Evolutionary conservation across 2,329 filamentous ascomycete genomes (phyloP), one percentile per base, ranked within the genome.

Genomic region (Dactylellina leptospora): DNA sequence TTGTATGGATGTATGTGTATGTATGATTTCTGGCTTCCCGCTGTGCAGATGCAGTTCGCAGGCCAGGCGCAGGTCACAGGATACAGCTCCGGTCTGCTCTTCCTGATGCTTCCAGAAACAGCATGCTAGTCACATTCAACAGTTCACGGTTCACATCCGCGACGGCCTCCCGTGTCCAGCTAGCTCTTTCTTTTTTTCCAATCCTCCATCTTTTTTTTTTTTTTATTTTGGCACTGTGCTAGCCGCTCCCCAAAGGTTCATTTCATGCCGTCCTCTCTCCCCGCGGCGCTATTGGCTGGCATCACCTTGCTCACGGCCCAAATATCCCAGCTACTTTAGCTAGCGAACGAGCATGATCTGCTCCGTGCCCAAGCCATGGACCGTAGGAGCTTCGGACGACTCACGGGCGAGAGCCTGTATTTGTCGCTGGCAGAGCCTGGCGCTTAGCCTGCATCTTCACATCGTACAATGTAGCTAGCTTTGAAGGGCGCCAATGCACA

Each of bases 51-150:
- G 64, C 64, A 68, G 62, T 70, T 62, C 62, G 66, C 66, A 71
- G 66, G 44, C 66, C 66, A 71, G 60, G 58, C 66, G 66, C 66
- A 71, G 66, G 66, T 71, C 66, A 71, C 66, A 63, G 66, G 66
- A 71, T 63, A 63, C 64, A 59, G 28, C 16, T 25, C 45, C 23
- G 25, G 45, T 23, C 36, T 11, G 13, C 48, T 56, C n/a, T 71
- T 71, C 63, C 47, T 47, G 53, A 63, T 63, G 58, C 59, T 71
- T 71, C 66, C 59, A 63, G 58, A 71, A 71, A 58, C 55, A 71
- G 64, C 56, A 70, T 70, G 56, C 64, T 70, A 61, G 64, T 70
- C 64, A 70, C 64, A 62, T n/a, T n/a, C n/a, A n/a, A n/a, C 56
- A n/a, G 11, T n/a, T 16, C 53, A 38, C 10, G 18, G 36, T 40